Base-by-base conservation (phyloP, 352 stramenopile genomes). In the Globisporangium nunn region DNA sequence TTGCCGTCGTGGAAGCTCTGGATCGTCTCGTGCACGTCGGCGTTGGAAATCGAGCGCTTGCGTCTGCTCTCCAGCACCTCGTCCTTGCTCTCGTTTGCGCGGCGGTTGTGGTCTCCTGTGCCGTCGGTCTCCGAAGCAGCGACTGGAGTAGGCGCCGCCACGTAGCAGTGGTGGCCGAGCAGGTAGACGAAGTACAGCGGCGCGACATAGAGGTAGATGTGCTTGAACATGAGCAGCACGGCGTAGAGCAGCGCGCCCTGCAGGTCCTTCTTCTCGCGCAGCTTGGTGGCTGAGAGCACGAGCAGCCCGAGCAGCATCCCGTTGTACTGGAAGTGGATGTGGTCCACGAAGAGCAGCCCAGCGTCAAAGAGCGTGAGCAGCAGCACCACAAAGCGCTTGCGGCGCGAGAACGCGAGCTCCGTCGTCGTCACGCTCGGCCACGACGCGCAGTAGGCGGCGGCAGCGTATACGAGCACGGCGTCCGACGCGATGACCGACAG, bases 311-410 rank as follows among this genome's bases (percentile, higher is more conserved):
- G 74, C 17, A 99, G 68, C 79, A 98, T 95, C 14, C 96, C 96
- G 68, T 99, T 99, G 82, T 99, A 99, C 71, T 99, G 96, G 78
- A 99, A 99, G 72, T 99, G 97, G 43, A 99, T 94, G 76, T 99
- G 95, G 76, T 99, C 97, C 39, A 99, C 81, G 63, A 97, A 90
- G 7, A 99, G 68, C 40, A 99, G 68, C 3, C 91, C 94, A 5
- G 93, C 82, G 73, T 98, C 96, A 18, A 98, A 77, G 33, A 96
- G 71, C 41, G 96, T 92, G 28, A 98, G 67, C 12, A 93, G 52
- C 71, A 97, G 75, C 46, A 96, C 66, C 7, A 85, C 72, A 12
- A 85, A 59, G 6, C 74, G 59, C 62, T 92, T 92, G 43, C 73
- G 68, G 31, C 57, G 63, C 14, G 75, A 83, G 60, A 85, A 89